Evolutionary conservation across 345 rosid genomes (phyloP).

Genomic region (Aethionema arabicum): DNA sequence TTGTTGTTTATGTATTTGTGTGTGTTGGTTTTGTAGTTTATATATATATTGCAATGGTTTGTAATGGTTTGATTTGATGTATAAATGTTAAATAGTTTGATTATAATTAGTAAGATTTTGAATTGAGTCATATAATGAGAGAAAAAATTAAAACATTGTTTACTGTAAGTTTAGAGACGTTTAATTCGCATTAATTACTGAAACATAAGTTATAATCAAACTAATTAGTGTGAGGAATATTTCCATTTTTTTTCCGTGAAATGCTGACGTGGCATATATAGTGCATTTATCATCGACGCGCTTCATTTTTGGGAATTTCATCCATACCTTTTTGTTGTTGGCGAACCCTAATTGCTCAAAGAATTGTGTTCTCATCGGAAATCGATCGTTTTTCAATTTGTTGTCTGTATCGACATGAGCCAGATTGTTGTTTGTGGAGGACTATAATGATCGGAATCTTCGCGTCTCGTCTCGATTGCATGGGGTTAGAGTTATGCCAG

Average conservation of each 20-base stretch:
- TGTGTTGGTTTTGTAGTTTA: background rate
- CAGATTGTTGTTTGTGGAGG: constrained; percentile 16
- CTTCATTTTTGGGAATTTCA: constrained; percentile 22
- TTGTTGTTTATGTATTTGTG: background rate
- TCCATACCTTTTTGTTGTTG: constrained; percentile 22
- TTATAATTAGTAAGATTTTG: background rate
- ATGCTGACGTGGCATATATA: constrained; percentile 35
- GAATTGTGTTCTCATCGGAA: constrained; percentile 14
- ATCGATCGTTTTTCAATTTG: constrained; percentile 23
- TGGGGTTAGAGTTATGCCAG: constrained; percentile 89
- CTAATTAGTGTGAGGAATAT: background rate
- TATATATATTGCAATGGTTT: background rate
- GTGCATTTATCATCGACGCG: constrained; percentile 13
- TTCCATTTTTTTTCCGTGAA: background rate
- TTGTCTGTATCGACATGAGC: constrained; percentile 36
- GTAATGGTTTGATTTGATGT: constrained; percentile 9
- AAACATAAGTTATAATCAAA: background rate
- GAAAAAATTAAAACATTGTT: no score
- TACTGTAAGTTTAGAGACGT: background rate
- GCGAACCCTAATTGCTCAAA: constrained; percentile 44
- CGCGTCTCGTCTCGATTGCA: constrained; percentile 55
- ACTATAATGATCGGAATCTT: constrained; percentile 50
- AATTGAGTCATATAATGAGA: no score
- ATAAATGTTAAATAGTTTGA: background rate
- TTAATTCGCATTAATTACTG: background rate